A percentile compares a stretch with the other conserved stretches of the same genome.
Conservation (phyloP, 2,329 filamentous ascomycete genomes). For the Stagonosporopsis vannaccii region DNA sequence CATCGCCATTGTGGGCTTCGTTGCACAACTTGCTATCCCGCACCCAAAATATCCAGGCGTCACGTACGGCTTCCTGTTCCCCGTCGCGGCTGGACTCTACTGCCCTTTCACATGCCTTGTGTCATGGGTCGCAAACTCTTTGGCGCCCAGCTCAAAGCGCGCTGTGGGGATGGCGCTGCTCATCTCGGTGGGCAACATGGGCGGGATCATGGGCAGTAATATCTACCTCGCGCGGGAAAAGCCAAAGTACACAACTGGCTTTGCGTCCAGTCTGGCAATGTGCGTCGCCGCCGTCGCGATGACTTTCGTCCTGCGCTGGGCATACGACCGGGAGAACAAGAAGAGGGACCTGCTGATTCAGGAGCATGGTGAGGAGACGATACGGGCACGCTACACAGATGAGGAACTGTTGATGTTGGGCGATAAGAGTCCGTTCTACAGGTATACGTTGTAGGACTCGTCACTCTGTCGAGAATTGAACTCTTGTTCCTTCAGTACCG, state of each 20-base stretch:
- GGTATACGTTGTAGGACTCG: constrained; percentile 44
- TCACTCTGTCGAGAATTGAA: neutral
- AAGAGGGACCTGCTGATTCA: constrained; percentile 35
- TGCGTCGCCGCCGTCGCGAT: constrained; percentile 56
- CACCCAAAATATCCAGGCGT: constrained; percentile 54
- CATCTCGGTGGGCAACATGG: constrained; percentile 57
- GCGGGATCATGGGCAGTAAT: constrained; percentile 54
- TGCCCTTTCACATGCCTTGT: constrained; percentile 49
- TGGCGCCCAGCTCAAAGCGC: constrained; percentile 45
- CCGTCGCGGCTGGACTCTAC: constrained; percentile 46
- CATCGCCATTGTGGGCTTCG: constrained; percentile 63
- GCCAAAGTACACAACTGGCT: constrained; percentile 60
- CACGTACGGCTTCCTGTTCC: constrained; percentile 54
- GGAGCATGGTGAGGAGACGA: constrained; percentile 42
- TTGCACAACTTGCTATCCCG: constrained; percentile 58
- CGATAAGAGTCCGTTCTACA: constrained; percentile 53
- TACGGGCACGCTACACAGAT: constrained; percentile 49
- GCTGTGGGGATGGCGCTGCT: constrained; percentile 60
- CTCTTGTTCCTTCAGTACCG: too few relatives aligned
- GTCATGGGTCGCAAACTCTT: constrained; percentile 46
- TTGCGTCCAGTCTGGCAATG: constrained; percentile 57
- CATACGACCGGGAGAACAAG: constrained; percentile 48
- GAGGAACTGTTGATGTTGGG: constrained; percentile 52
- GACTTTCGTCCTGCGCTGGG: constrained; percentile 53
- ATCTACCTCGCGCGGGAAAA: constrained; percentile 59